These are phyloP conservation scores for Postia placenta DNA, from an alignment of 768 basidiomycete genomes.

Conservation along the genomic window DNA sequence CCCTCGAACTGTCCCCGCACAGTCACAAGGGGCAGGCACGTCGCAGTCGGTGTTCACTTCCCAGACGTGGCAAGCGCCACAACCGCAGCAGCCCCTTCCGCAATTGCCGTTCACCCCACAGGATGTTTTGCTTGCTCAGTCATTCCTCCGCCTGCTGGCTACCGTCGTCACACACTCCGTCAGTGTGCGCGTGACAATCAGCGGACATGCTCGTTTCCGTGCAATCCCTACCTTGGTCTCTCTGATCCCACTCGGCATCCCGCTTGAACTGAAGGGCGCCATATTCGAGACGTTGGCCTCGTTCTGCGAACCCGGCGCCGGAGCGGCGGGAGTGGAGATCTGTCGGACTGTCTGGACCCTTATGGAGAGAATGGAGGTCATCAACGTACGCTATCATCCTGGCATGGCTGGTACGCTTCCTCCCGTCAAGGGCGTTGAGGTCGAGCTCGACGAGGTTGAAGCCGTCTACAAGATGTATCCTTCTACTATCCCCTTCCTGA, in stretches of 20 bases:
- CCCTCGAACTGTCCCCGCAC: constrained; percentile 34
- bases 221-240: constrained; percentile 77
- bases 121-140: constrained; percentile 72
- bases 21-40: constrained; percentile 11
- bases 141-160: constrained; percentile 76
- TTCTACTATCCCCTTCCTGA: constrained; percentile 82
- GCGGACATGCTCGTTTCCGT: constrained; percentile 71
- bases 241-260: constrained; percentile 74
- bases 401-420: constrained; percentile 41
- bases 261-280: constrained; percentile 86
- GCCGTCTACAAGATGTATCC: constrained; percentile 74
- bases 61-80: constrained; percentile 25
- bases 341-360: constrained; percentile 78
- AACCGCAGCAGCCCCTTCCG: constrained; percentile 34
- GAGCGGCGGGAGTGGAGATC: constrained; percentile 66
- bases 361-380: constrained; percentile 82
- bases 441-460: constrained; percentile 87
- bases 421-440: constrained; percentile 72
- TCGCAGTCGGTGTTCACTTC: constrained; percentile 17
- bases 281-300: constrained; percentile 76
- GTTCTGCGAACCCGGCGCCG: constrained; percentile 80
- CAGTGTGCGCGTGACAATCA: constrained; percentile 71
- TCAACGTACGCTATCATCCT: constrained; percentile 55
- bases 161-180: constrained; percentile 72
- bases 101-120: constrained; percentile 50